Base-by-base conservation (phyloP, 148 eudicot species). In the Cornus controversa region DNA sequence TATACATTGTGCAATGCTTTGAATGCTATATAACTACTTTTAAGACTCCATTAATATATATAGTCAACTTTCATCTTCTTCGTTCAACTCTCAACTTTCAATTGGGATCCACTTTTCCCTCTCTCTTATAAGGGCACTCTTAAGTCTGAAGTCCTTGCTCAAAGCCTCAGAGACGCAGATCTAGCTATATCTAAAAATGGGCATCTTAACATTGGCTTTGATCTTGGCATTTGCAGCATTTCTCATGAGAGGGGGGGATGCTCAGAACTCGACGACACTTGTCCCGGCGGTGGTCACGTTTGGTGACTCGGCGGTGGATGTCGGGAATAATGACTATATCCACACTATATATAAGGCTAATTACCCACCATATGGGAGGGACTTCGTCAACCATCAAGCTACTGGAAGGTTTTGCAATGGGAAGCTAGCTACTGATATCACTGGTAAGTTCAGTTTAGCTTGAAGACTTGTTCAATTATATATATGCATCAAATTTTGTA, bases 351-450 rank as follows among this genome's bases (percentile, higher is more conserved):
- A 87, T 80, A 93, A 89, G 89, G 97, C 99, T 47, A 77, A 96
- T 79, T 91, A 88, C 81, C 97, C 99, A 71, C 98, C 92, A 78
- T 93, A 96, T 81, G 98, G 99, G 0, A 85, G 98, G 70, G 98
- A 96, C 81, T 96, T 89, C 74, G 27, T 54, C 58, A 85, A 83
- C 64, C 88, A 89, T 8, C 83, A 88, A 64, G 77, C 99, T 28
- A 96, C 99, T 68, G 99, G 99, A 14, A 92, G 99, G 72, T 96
- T 96, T 76, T 93, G 98, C 80, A 89, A 96, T 92, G 99, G 99
- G 31, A 96, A 93, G 82, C 76, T 96, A 66, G 99, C 97, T 72
- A 96, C 98, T 81, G 99, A 96, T 81, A 78, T 96, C 31, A 93
- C 97, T 72, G 99, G 99, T 93, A 87, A 76, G 36, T 74, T 47